These are phyloP conservation scores for Sporothrix pseudoabietina DNA, from an alignment of 2,329 filamentous ascomycete genomes.

Conservation along the genomic window DNA sequence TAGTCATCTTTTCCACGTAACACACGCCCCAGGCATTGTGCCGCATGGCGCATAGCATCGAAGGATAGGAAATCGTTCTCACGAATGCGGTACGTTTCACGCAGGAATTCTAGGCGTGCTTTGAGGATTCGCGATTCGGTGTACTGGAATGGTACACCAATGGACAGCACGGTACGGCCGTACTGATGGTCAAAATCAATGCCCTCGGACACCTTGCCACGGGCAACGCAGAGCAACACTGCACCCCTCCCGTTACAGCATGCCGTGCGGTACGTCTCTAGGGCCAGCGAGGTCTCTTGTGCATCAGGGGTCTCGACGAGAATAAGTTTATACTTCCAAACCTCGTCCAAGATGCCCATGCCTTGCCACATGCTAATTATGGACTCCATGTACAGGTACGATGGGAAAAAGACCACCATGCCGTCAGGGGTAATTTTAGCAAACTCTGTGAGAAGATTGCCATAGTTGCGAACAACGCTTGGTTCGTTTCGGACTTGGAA, in stretches of 20 bases:
- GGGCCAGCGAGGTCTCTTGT: constrained; percentile 90
- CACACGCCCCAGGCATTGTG: constrained; percentile 93
- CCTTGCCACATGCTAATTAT: constrained; percentile 99
- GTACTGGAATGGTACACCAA: constrained; percentile 97
- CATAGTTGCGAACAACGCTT: constrained; percentile 95
- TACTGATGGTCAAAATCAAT: constrained; percentile 99
- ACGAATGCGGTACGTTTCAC: constrained; percentile 93
- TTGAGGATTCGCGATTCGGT: constrained; percentile 97
- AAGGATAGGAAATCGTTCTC: constrained; percentile 98
- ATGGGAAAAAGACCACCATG: constrained; percentile 98
- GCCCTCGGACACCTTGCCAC: constrained; percentile 95
- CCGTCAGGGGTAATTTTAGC: constrained; percentile 94
- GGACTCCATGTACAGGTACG: constrained; percentile 98
- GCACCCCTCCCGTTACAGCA: constrained; percentile 97
- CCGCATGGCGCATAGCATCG: constrained; percentile 98
- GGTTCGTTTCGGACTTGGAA: constrained; percentile 96
- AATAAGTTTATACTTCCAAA: constrained; percentile 99
- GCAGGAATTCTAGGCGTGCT: constrained; percentile 90
- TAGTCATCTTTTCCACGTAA: constrained; percentile 97
- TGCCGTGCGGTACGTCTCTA: constrained; percentile 95
- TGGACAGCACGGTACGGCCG: constrained; percentile 90
- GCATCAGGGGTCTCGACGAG: constrained; percentile 96
- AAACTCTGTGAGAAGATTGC: constrained; percentile 89
- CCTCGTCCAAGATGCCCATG: constrained; percentile 95
- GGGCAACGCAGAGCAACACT: constrained; percentile 88